These are phyloP conservation scores for Annona cherimola DNA, from an alignment of 164 flowering plant genomes.

Conservation along the genomic window DNA sequence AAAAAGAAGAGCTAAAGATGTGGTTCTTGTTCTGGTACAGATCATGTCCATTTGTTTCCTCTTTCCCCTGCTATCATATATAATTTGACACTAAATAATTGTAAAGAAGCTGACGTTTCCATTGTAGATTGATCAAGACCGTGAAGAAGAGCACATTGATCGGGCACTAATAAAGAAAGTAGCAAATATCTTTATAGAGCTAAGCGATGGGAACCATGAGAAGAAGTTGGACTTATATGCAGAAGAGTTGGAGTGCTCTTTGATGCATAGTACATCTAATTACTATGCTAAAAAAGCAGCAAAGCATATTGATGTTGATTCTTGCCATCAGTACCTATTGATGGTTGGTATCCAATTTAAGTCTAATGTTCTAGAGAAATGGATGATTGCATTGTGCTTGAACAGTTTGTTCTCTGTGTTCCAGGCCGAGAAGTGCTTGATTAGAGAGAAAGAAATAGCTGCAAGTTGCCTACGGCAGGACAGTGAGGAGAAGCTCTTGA, in stretches of 20 bases:
- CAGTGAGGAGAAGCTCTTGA: constrained; percentile 25
- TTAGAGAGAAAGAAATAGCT: constrained; percentile 42
- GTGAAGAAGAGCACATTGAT: constrained; percentile 40
- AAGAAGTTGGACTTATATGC: constrained; percentile 22
- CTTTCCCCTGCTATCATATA: background rate
- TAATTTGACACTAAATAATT: background rate
- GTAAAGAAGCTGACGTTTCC: constrained; percentile 1
- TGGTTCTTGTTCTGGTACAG: background rate
- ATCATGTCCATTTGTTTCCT: background rate
- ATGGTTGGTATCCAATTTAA: constrained; percentile 18
- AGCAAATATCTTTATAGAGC: constrained; percentile 29
- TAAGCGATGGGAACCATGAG: constrained; percentile 42
- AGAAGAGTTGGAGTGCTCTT: constrained; percentile 29
- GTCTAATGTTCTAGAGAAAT: background rate
- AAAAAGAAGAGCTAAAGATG: background rate
- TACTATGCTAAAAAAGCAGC: constrained; percentile 39
- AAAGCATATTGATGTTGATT: constrained; percentile 30
- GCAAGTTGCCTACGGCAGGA: constrained; percentile 41
- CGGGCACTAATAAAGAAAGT: constrained; percentile 35
- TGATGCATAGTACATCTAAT: constrained; percentile 31
- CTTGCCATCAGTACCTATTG: constrained; percentile 40
- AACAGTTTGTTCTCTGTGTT: background rate
- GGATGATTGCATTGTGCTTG: background rate
- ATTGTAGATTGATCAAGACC: constrained; percentile 38
- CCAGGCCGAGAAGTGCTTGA: constrained; percentile 50